These are phyloP conservation scores for Erodium trifolium DNA, from an alignment of 441 rosid species.

Conservation along the genomic window DNA sequence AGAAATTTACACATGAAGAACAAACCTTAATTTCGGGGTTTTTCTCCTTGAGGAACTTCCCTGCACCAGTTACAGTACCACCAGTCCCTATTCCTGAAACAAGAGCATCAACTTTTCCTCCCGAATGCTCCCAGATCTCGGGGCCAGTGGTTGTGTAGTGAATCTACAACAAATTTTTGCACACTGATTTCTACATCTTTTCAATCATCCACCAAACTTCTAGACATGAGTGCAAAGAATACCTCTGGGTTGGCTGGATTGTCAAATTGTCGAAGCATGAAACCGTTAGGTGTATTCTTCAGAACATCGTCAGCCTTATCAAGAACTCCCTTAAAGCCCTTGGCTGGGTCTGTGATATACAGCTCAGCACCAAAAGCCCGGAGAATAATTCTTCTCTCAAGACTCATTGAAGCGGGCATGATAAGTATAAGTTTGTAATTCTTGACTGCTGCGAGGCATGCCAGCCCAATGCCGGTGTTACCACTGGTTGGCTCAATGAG, in stretches of 20 bases:
- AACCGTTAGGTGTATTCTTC: slow-evolving; percentile 46
- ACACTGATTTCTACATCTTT: slow-evolving; percentile 1
- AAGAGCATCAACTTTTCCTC: slow-evolving; percentile 57
- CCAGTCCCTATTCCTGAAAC: slow-evolving; percentile 78
- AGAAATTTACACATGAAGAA: background rate
- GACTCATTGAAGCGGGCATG: slow-evolving; percentile 48
- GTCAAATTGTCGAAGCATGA: slow-evolving; percentile 38
- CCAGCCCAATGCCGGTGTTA: slow-evolving; percentile 70
- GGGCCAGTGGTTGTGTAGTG: slow-evolving; percentile 82
- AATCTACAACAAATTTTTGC: slow-evolving; percentile 31
- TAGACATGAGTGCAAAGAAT: background rate
- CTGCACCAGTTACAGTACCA: slow-evolving; percentile 69
- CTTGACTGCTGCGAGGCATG: slow-evolving; percentile 58
- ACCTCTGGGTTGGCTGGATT: slow-evolving; percentile 69
- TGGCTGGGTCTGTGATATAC: slow-evolving; percentile 35
- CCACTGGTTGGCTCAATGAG: slow-evolving; percentile 61
- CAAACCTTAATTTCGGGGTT: slow-evolving; percentile 61
- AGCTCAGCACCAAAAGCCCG: slow-evolving; percentile 72
- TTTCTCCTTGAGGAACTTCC: slow-evolving; percentile 68
- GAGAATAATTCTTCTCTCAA: slow-evolving; percentile 56
- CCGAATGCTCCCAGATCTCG: slow-evolving; percentile 79
- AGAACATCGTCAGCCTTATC: slow-evolving; percentile 48
- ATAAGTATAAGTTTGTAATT: slow-evolving; percentile 50
- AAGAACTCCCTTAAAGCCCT: slow-evolving; percentile 33
- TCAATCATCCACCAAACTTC: slow-evolving; percentile 1